Percentiles rank a stretch among this genome's conserved stretches.
phyloP scores from a whole-genome alignment of 2,329 filamentous ascomycete genomes.

The Neocatenulostroma microsporum region DNA sequence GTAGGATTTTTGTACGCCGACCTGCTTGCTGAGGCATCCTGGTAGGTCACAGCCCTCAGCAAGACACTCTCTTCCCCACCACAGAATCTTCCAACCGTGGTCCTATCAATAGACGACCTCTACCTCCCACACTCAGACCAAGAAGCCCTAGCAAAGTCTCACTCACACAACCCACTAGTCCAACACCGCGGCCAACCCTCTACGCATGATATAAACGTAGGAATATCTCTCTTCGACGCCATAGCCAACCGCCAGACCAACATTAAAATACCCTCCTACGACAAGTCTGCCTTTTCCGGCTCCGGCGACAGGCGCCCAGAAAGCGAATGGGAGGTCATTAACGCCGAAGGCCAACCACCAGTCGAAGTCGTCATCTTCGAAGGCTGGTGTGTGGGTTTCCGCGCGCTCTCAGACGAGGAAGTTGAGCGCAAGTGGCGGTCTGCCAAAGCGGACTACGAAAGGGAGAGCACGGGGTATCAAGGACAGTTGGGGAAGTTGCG shows the following conservation, averaged over 20 bases:
- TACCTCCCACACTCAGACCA: constrained; percentile 70
- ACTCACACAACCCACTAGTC: constrained; percentile 66
- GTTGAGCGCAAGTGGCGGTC: constrained; percentile 48
- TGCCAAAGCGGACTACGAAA: constrained; percentile 44
- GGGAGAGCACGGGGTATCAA: constrained; percentile 36
- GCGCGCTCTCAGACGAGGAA: constrained; percentile 50
- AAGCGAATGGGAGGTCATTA: constrained; percentile 54
- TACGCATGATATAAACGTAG: constrained; percentile 68
- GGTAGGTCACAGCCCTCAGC: constrained; percentile 43
- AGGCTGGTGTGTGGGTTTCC: constrained; percentile 87
- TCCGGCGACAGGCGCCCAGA: constrained; percentile 65
- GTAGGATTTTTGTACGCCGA: no score
- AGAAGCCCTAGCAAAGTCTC: constrained; percentile 52
- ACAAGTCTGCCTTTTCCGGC: constrained; percentile 71
- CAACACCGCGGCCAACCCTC: constrained; percentile 78
- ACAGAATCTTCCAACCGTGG: constrained; percentile 56
- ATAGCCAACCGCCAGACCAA: constrained; percentile 46
- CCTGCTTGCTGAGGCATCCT: constrained; percentile 11
- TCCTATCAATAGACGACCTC: constrained; percentile 82
- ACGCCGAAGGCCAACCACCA: constrained; percentile 39
- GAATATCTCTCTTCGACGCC: constrained; percentile 54
- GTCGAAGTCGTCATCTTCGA: constrained; percentile 70
- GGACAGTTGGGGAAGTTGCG: constrained; percentile 48
- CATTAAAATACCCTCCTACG: constrained; percentile 62
- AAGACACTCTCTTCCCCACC: constrained; percentile 50